These are phyloP conservation scores for Lanzia echinophila DNA, from an alignment of 2,329 filamentous ascomycete species.

Conservation along the genomic window DNA sequence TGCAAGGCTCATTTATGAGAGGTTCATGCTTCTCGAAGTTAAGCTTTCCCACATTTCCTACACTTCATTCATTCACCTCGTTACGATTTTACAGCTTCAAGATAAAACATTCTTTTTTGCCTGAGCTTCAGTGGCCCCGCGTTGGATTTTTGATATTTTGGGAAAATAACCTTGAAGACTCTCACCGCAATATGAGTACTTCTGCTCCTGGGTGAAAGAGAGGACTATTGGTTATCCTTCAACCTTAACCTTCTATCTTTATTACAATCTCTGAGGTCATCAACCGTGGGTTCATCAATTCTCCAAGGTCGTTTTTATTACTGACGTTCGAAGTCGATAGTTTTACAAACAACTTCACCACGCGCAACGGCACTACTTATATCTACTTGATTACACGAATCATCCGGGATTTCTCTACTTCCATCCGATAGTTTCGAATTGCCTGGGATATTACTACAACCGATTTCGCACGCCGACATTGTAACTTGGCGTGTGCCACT, in stretches of 20 bases:
- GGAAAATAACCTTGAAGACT: not conserved
- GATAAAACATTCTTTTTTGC: not conserved
- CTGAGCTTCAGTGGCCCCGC: not conserved
- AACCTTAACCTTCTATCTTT: not conserved
- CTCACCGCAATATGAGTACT: slow-evolving; percentile 9
- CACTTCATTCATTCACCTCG: no score
- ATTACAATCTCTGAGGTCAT: not conserved
- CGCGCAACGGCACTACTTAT: not conserved
- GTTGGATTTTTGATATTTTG: not conserved
- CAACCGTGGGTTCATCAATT: not conserved
- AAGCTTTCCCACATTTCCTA: no score
- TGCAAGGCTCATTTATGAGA: not conserved
- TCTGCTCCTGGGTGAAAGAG: not conserved
- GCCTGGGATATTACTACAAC: no score
- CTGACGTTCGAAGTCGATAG: not conserved
- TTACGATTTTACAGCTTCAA: no score
- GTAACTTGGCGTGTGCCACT: not conserved
- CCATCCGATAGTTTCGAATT: no score
- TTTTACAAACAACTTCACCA: not conserved
- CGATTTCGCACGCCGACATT: not conserved
- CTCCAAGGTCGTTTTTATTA: not conserved
- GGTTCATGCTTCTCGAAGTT: not conserved
- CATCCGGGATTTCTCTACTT: not conserved
- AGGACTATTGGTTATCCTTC: slow-evolving; percentile 1
- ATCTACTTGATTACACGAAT: not conserved